phyloP scores from a whole-genome alignment of 805 yeast genomes.

The Phaffomyces antillensis region DNA sequence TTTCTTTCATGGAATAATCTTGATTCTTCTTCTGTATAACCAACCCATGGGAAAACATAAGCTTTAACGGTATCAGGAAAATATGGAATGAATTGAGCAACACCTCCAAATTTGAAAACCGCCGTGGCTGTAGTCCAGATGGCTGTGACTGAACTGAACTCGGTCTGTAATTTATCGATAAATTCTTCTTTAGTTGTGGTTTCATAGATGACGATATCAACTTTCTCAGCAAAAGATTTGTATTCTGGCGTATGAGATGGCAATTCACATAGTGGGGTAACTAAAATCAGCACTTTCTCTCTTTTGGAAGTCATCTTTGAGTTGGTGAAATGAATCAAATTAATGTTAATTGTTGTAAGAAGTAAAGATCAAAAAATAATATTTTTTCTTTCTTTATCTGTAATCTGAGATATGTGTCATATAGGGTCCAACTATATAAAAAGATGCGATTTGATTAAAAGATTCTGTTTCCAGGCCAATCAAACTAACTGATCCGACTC shows the following conservation, averaged over 20 bases:
- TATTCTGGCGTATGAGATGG: slow-evolving; percentile 41
- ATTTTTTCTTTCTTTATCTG: too few species aligned
- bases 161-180: slow-evolving; percentile 30
- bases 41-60: slow-evolving; percentile 54
- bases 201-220: slow-evolving; percentile 32
- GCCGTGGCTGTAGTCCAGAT: slow-evolving; percentile 45
- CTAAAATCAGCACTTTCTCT: slow-evolving; percentile 27
- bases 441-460: too few species aligned
- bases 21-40: slow-evolving; percentile 48
- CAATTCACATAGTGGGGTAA: slow-evolving; percentile 28
- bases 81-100: slow-evolving; percentile 34
- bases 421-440: too few species aligned
- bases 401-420: too few species aligned
- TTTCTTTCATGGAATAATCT: slow-evolving; percentile 35
- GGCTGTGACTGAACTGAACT: slow-evolving; percentile 35
- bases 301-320: not conserved
- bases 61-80: slow-evolving; percentile 43
- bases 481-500: too few species aligned
- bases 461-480: too few species aligned
- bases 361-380: too few species aligned
- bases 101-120: slow-evolving; percentile 41
- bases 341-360: too few species aligned
- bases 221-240: slow-evolving; percentile 32
- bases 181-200: slow-evolving; percentile 37
- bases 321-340: too few species aligned